Percentiles rank a stretch among this genome's conserved stretches.
phyloP scores from a whole-genome alignment of 257 asterid species.

The Solanum pimpinellifolium region DNA sequence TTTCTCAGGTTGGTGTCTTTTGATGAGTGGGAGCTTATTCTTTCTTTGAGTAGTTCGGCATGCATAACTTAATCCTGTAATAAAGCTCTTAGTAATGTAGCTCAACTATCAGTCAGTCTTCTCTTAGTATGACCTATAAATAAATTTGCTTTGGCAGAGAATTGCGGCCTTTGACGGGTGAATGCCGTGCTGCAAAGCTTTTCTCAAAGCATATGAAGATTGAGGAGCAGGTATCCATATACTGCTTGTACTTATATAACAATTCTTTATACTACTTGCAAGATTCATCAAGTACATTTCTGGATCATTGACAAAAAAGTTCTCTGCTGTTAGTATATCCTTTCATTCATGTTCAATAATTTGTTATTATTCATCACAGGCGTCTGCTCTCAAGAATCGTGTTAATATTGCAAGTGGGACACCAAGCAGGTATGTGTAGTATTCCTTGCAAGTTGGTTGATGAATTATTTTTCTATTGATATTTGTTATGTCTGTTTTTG shows the following conservation, averaged over 20 bases:
- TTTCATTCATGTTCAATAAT: too few species aligned
- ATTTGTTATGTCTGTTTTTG: neutral
- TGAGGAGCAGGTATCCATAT: conserved; percentile 76
- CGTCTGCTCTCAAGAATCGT: conserved; percentile 50
- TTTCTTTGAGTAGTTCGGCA: neutral
- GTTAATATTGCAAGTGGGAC: conserved; percentile 95
- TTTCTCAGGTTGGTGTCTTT: conserved; percentile 51
- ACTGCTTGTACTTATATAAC: neutral
- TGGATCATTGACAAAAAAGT: neutral
- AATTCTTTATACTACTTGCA: neutral
- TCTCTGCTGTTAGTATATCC: neutral
- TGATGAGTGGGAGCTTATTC: neutral
- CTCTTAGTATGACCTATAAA: neutral
- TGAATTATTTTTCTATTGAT: neutral
- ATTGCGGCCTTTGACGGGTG: conserved; percentile 61
- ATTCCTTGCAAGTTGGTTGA: neutral
- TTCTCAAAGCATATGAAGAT: conserved; percentile 97
- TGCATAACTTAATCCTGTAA: neutral
- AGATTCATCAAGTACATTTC: neutral
- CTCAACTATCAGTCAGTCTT: neutral
- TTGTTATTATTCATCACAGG: conserved; percentile 32
- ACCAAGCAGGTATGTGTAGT: conserved; percentile 62
- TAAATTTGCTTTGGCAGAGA: conserved; percentile 42
- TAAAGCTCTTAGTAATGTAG: neutral
- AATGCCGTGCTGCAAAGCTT: conserved; percentile 89